Percentiles rank a stretch among this genome's conserved stretches.
These are phyloP conservation scores for Panus rudis DNA, from an alignment of 768 basidiomycete genomes.

Conservation along the genomic window DNA sequence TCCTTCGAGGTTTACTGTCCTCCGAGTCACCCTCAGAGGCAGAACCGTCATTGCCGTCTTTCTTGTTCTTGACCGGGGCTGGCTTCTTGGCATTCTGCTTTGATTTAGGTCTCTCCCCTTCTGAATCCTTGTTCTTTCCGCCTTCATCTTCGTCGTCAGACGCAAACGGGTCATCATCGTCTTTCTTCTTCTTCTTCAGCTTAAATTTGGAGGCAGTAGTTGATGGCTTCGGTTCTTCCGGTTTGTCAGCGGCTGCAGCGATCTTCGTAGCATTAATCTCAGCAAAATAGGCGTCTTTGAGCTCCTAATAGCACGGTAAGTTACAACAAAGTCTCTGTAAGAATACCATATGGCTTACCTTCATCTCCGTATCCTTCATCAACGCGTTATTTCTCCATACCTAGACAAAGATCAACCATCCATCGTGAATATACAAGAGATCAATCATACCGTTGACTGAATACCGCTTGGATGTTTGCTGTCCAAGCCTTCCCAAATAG, in stretches of 20 bases:
- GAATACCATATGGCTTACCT: conserved; percentile 34
- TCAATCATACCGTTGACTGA: conserved; percentile 48
- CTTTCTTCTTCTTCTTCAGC: conserved; percentile 42
- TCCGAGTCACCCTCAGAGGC: conserved; percentile 14
- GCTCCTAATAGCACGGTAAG: conserved; percentile 31
- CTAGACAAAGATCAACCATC: conserved; percentile 30
- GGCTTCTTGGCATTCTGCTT: conserved; percentile 19
- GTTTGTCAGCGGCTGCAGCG: conserved; percentile 14
- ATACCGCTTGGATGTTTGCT: conserved; percentile 74
- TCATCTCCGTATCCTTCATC: conserved; percentile 53
- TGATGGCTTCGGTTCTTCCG: conserved; percentile 12
- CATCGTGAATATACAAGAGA: not conserved
- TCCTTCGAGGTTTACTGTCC: conserved; percentile 2
- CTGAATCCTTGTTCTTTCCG: conserved; percentile 14
- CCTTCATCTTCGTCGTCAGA: conserved; percentile 38
- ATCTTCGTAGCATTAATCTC: conserved; percentile 32
- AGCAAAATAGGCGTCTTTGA: conserved; percentile 58
- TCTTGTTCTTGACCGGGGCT: conserved; percentile 3
- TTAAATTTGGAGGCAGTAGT: conserved; percentile 32
- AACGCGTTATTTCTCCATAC: conserved; percentile 62
- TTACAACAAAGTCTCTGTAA: conserved; percentile 1
- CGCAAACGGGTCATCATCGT: conserved; percentile 48
- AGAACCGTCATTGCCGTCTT: conserved; percentile 9
- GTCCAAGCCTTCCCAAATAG: conserved; percentile 46
- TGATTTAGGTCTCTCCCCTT: conserved; percentile 9